Evolutionary conservation across 129 eudicot species (phyloP).

Genomic region (Flaveria robusta): DNA sequence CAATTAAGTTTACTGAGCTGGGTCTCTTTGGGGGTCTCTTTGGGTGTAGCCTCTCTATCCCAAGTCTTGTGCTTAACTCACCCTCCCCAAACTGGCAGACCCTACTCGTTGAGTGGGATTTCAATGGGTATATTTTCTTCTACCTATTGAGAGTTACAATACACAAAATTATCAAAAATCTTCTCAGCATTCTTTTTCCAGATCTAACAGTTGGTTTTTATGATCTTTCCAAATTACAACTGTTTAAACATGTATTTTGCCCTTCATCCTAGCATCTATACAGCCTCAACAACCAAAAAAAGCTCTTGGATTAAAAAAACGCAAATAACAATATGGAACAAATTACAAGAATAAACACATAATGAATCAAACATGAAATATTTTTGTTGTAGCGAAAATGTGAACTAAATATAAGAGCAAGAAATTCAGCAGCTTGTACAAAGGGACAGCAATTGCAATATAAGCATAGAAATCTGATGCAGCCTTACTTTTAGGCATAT

Average conservation of each 20-base stretch:
- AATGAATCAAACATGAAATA: neutral
- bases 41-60: too few relatives aligned
- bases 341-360: neutral
- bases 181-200: neutral
- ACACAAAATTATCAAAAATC: neutral
- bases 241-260: neutral
- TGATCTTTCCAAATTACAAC: neutral
- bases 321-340: too few relatives aligned
- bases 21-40: too few relatives aligned
- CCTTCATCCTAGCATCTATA: neutral
- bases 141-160: neutral
- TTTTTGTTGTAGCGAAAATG: neutral
- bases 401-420: neutral
- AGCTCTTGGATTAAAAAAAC: too few relatives aligned
- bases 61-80: too few relatives aligned
- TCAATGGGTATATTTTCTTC: neutral
- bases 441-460: neutral
- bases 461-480: constrained; percentile 10
- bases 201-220: neutral
- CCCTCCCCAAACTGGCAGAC: too few relatives aligned
- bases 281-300: too few relatives aligned
- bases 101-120: too few relatives aligned
- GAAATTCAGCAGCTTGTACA: neutral
- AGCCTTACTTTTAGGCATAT: neutral
- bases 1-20: too few relatives aligned